Evolutionary conservation across 2,329 filamentous ascomycete species (phyloP).

Genomic region (Metarhizium album): DNA sequence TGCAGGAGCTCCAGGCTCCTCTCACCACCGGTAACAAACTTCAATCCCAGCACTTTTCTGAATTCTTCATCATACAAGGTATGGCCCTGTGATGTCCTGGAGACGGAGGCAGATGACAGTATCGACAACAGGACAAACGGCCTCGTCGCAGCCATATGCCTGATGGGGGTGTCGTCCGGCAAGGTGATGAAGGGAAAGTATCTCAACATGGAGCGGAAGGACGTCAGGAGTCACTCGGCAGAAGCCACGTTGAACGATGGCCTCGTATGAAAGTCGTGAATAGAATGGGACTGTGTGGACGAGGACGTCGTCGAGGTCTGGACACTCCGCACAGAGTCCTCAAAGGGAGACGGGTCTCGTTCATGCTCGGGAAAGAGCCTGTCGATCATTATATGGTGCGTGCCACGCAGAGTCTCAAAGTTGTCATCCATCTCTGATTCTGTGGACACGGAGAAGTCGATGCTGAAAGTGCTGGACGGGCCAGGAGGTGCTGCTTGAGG

Average conservation of each 20-base stretch:
- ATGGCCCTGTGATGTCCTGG: constrained; percentile 38
- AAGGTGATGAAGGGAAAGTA: constrained; percentile 35
- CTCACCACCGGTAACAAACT: constrained; percentile 46
- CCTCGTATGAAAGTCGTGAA: constrained; percentile 32
- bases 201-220: constrained; percentile 32
- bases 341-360: constrained; percentile 5
- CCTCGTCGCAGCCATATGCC: constrained; percentile 30
- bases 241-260: constrained; percentile 45
- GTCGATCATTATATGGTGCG: constrained; percentile 33
- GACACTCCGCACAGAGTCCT: constrained; percentile 5
- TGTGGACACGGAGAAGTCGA: constrained; percentile 37
- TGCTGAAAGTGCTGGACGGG: constrained; percentile 40
- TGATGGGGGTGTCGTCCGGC: constrained; percentile 29
- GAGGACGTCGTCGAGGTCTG: constrained; percentile 18
- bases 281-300: constrained; percentile 19
- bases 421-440: constrained; percentile 26
- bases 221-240: constrained; percentile 33
- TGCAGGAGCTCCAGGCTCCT: constrained; percentile 45
- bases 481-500: constrained; percentile 20
- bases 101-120: constrained; percentile 37
- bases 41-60: constrained; percentile 43
- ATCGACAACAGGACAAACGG: constrained; percentile 46
- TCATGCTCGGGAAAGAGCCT: constrained; percentile 24
- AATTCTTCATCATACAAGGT: constrained; percentile 47
- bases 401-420: constrained; percentile 31